Evolutionary conservation across 2,329 filamentous ascomycete genomes (phyloP), one percentile per base, ranked within the genome.

Genomic region (Pseudocercospora fijiensis): DNA sequence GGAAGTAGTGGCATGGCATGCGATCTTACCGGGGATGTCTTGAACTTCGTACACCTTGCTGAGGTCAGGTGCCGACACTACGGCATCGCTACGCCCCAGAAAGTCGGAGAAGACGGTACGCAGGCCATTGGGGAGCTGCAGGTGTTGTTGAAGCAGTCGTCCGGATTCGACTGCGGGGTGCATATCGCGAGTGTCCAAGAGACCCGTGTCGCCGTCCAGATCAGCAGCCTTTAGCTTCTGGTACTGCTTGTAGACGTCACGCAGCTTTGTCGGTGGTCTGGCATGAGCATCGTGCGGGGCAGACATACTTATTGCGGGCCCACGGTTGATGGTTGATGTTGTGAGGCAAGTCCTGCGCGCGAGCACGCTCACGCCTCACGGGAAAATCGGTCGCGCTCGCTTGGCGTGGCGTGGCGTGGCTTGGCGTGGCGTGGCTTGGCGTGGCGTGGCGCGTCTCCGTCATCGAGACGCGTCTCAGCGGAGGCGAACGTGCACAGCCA

Each of bases 171-270:
- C 11, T 18, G 53, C 53, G 18, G 16, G 20, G 10, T 22, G 53
- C 28, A 37, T 18, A 7, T 20, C 22, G 13, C 28, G 30, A 1
- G 53, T 56, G 28, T 56, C 53, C 27, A 70, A 52, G 11, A 71
- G 59, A 27, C 60, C 67, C 2, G 58, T 16, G 9, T 65, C 37
- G 1, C 53, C 69, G 6, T 81, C 71, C n/a, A 90, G 76, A 1
- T 81, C 80, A 7, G 77, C 71, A 2, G 82, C 76, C 0, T 87
- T 83, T 41, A 86, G 81, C 67, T 85, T 88, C 24, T 89, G 86
- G 70, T 89, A 91, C 47, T 79, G 79, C 76, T 96, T 96, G 85
- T 92, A 97, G 60, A 87, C 79, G 52, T 84, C 79, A 65, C 88
- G 87, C 69, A 97, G 81, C 57, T 81, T 77, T 11, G 88, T 85